Conservation (phyloP, 495 filamentous ascomycete genomes). For the Aspergillus homomorphus region DNA sequence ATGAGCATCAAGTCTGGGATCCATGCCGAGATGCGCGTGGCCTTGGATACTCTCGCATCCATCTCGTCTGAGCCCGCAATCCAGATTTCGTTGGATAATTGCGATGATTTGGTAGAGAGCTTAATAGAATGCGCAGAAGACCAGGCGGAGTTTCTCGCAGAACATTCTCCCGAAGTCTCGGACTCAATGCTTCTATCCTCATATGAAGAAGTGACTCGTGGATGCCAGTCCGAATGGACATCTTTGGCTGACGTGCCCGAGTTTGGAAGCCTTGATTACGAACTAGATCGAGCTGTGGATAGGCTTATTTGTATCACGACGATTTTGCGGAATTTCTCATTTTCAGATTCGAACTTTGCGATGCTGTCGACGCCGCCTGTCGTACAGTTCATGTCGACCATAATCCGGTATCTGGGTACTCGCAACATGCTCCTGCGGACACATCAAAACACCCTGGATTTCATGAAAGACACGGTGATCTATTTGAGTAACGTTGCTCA, state of each 20-base stretch:
- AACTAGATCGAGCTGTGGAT: conserved; percentile 83
- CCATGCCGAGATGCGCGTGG: conserved; percentile 79
- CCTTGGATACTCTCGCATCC: conserved; percentile 76
- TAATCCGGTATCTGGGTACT: conserved; percentile 85
- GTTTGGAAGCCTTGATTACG: conserved; percentile 75
- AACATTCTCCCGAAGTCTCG: conserved; percentile 77
- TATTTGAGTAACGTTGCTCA: conserved; percentile 85
- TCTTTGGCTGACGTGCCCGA: conserved; percentile 64
- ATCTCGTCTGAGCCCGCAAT: conserved; percentile 61
- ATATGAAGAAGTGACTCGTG: conserved; percentile 84
- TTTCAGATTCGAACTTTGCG: conserved; percentile 69
- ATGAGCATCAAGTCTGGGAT: conserved; percentile 92
- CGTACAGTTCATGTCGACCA: conserved; percentile 72
- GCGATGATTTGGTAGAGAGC: conserved; percentile 84
- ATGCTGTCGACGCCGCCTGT: conserved; percentile 70
- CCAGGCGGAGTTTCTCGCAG: conserved; percentile 73
- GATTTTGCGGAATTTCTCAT: conserved; percentile 89
- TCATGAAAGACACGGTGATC: conserved; percentile 93
- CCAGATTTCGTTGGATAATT: conserved; percentile 65
- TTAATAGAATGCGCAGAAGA: conserved; percentile 89
- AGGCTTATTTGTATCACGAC: conserved; percentile 87
- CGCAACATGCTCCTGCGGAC: conserved; percentile 81
- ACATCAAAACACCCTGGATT: conserved; percentile 79
- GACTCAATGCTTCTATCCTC: conserved; percentile 74
- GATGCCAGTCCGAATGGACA: conserved; percentile 67